phyloP scores from a whole-genome alignment of 257 asterid species.

The Euphrasia confusa region DNA sequence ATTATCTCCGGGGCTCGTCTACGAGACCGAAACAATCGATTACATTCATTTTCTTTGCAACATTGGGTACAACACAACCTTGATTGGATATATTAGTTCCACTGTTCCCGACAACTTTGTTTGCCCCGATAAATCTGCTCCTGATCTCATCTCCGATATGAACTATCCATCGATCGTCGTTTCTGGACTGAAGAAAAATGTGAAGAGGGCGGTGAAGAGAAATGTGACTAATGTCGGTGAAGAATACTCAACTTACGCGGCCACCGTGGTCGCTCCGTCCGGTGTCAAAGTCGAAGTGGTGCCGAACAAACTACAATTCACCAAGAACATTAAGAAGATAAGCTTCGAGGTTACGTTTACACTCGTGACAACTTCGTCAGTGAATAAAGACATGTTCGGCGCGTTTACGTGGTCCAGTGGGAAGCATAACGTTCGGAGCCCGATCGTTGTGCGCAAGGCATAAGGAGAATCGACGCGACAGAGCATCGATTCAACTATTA shows the following conservation, averaged over 20 bases:
- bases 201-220: constrained; percentile 24
- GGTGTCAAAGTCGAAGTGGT: constrained; percentile 46
- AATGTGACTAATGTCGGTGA: constrained; percentile 66
- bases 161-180: constrained; percentile 78
- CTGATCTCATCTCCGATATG: constrained; percentile 61
- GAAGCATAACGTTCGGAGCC: constrained; percentile 58
- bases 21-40: constrained; percentile 52
- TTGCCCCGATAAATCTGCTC: constrained; percentile 36
- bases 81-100: constrained; percentile 45
- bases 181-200: constrained; percentile 30
- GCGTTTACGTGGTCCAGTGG: constrained; percentile 65
- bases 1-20: constrained; percentile 71
- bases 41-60: constrained; percentile 65
- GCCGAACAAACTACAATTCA: constrained; percentile 54
- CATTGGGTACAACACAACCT: constrained; percentile 40
- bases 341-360: constrained; percentile 56
- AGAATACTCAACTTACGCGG: constrained; percentile 48
- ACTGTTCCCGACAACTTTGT: constrained; percentile 52
- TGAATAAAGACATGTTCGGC: constrained; percentile 44
- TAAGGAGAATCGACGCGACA: background rate
- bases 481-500: too few species aligned
- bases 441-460: constrained; percentile 42
- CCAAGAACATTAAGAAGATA: constrained; percentile 37
- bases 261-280: constrained; percentile 31
- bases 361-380: background rate